Base-by-base conservation (phyloP, 2,329 filamentous ascomycete genomes). In the Curvularia sp. region DNA sequence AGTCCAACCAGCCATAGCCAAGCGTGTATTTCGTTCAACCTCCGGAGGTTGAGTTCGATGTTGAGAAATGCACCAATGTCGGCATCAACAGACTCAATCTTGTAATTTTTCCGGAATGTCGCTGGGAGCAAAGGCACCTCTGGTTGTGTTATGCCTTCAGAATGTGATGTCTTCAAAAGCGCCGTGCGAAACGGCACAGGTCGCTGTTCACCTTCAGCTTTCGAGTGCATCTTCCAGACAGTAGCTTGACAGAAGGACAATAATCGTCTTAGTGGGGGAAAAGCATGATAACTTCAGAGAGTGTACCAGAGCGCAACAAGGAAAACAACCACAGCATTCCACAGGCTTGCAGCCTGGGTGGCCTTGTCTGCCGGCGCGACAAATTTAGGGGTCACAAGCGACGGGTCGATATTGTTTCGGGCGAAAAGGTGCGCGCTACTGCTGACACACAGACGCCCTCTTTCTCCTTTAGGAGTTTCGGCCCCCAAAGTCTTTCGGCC, bases 1-100 rank as follows among this genome's bases (percentile, higher is more conserved):
- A 69, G 60, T 5, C 67, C 66, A 18, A 57, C 59, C 4, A 68
- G 55, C 67, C 67, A 69, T 2, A 69, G 55, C 60, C 61, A 68
- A 26, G 54, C 47, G 35, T 68, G 65, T 8, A 69, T 50, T 8
- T 47, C 30, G 35, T 68, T 68, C 46, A 69, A 39, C 41, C 67
- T 58, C 3, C 51, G 20, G 10, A 69, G 55, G 42, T 67, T 57
- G 15, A 69, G 42, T 22, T 69, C 67, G 30, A 28, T 24, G 7
- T 66, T 38, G 12, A 69, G 58, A 38, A 68, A 69, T 12, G 51
- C 48, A 20, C 33, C 55, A 33, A 66, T 44, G 42, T 69, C 59
- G 38, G 49, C 42, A 30, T 35, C 28, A n/a, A 69, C 62, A 13
- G 61, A 49, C 30, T 61, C 60, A 8, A 69, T 57, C 41, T 26